Conservation (phyloP, 2,329 filamentous ascomycete species). For the Zelopaecilomyces penicillatus region DNA sequence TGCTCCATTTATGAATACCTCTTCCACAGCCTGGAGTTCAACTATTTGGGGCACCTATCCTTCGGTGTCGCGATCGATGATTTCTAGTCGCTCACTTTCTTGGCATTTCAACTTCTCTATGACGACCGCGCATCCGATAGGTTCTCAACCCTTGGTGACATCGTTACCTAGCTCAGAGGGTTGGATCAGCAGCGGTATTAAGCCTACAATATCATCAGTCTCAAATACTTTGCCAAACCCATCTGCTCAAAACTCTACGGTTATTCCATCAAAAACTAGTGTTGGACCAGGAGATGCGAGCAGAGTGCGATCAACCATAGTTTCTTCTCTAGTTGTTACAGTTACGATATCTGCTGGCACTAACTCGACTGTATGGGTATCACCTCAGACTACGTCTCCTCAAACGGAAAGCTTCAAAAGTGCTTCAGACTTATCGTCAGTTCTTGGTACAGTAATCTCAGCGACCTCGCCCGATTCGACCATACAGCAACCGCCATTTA, state of each 20-base stretch:
- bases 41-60: constrained; percentile 1
- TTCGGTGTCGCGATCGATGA: constrained; percentile 4
- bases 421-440: neutral
- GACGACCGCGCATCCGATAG: neutral
- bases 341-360: constrained; percentile 4
- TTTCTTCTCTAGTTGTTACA: constrained; percentile 1
- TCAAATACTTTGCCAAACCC: constrained; percentile 4
- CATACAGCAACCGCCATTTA: neutral
- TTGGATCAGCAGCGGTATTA: neutral
- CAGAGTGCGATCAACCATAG: neutral
- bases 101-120: neutral
- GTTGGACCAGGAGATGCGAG: neutral
- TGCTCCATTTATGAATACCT: no score
- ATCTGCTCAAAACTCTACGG: constrained; percentile 3
- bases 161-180: neutral
- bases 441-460: neutral
- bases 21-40: neutral
- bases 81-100: constrained; percentile 1
- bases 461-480: neutral
- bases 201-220: neutral
- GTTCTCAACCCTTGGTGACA: neutral
- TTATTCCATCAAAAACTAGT: constrained; percentile 2
- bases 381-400: neutral
- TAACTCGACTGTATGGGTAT: constrained; percentile 1
- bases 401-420: neutral